Base-by-base conservation (phyloP, 169 alveolate genomes). In the Eimeria maxima region DNA sequence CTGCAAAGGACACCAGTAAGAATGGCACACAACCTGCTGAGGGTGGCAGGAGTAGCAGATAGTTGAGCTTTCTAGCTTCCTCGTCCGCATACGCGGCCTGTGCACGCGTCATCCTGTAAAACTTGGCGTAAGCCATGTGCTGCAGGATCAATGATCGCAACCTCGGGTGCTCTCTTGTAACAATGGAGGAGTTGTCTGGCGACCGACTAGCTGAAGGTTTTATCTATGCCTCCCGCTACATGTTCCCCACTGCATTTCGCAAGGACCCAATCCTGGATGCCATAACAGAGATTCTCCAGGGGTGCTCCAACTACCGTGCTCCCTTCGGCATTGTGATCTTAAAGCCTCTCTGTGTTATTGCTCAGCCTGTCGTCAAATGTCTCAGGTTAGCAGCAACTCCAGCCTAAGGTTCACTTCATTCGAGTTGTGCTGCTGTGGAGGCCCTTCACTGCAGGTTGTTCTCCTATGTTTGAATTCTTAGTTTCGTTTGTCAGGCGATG, bases 171-270 rank as follows among this genome's bases (percentile, higher is more conserved):
- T 78, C 97, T 44, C 27, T 90, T 89, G 89, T 89, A 44, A 93
- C 92, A 20, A 80, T 88, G 81, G 98, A 97, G 65, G 96, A 96
- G 65, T 57, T 96, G 88, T 96, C 97, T 24, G 98, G 98, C 6
- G 97, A 95, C 65, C 95, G 97, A 33, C 86, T 91, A 4, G 95
- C 95, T 44, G 98, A 97, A 95, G 98, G 98, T 7, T 93, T 97
- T 44, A 71, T 97, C n/a, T 96, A 96, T 83, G 97, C 98, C 1
- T 91, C 97, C 44, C 94, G 98, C 50, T 91, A 95, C 63, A 95
- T 97, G 60, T 97, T 97, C 90, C 98, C 98, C 14, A 97, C 98
- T 11, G 83, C 90, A 42, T 95, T 95, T 50, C 78, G 98, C 38
- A 95, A 96, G 71, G 97, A 97, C 74, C 96, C 97, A 6, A 93